Percentiles rank a stretch among this genome's conserved stretches.
Conservation (phyloP, 169 alveolate species). For the Theileria parva region DNA sequence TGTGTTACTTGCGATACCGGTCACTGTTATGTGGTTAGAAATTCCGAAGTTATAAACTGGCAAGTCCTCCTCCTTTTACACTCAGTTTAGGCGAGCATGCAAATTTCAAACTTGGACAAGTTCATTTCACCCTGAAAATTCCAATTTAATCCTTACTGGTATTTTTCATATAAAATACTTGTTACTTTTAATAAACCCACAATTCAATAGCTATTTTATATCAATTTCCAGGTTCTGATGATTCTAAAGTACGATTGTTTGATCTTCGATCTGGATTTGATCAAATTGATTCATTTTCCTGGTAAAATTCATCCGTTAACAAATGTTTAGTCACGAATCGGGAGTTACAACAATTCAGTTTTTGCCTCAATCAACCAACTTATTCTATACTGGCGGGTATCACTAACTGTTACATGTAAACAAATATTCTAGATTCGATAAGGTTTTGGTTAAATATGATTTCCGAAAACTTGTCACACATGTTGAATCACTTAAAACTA, state of each 20-base stretch:
- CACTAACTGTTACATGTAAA: too few relatives aligned
- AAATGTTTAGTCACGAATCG: slow-evolving; percentile 9
- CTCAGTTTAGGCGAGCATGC: slow-evolving; percentile 34
- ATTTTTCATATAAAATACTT: too few relatives aligned
- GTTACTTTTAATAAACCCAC: too few relatives aligned
- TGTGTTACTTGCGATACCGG: slow-evolving; percentile 53
- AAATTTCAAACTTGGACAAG: slow-evolving; percentile 56
- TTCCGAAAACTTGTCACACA: slow-evolving; percentile 39
- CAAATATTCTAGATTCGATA: slow-evolving; percentile 31
- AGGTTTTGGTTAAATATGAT: slow-evolving; percentile 20
- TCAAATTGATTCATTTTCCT: not conserved
- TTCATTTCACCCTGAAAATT: slow-evolving; percentile 38
- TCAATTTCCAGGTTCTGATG: slow-evolving; percentile 45
- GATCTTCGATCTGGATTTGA: slow-evolving; percentile 22
- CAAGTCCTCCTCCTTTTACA: not conserved
- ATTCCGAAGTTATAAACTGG: slow-evolving; percentile 17
- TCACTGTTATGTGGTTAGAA: slow-evolving; percentile 22
- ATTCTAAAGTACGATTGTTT: slow-evolving; percentile 18
- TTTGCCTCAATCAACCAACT: not conserved
- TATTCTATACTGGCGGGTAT: slow-evolving; percentile 54
- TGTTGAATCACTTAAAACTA: not conserved
- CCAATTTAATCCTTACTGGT: slow-evolving; percentile 51
- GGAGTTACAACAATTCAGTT: slow-evolving; percentile 62
- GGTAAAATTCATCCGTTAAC: not conserved
- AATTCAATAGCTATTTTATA: too few relatives aligned